Conservation (phyloP, 768 basidiomycete species). For the Boletus rex-veris region DNA sequence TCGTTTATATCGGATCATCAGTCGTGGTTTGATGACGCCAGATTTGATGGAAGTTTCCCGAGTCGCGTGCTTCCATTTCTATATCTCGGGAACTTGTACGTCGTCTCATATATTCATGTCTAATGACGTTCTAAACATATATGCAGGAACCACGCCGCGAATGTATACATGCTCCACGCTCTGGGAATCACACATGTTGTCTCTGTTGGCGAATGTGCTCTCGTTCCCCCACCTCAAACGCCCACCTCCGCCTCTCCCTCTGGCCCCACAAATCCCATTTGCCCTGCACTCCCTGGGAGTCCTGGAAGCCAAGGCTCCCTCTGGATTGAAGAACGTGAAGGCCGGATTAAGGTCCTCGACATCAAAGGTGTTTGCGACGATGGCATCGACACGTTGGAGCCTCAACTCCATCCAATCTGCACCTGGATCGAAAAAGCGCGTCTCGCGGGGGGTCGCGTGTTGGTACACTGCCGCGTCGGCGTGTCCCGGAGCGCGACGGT, state of each 20-base stretch:
- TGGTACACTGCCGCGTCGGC: conserved; percentile 99
- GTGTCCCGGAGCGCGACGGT: conserved; percentile 93
- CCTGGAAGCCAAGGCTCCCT: conserved; percentile 64
- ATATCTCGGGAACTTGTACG: conserved; percentile 92
- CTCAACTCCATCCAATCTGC: conserved; percentile 83
- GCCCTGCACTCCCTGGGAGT: conserved; percentile 35
- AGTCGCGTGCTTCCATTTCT: conserved; percentile 89
- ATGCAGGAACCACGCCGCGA: conserved; percentile 85
- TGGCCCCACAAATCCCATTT: conserved; percentile 5
- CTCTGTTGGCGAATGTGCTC: conserved; percentile 92
- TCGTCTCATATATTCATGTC: conserved; percentile 20
- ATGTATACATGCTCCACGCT: conserved; percentile 94
- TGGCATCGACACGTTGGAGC: conserved; percentile 91
- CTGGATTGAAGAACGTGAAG: conserved; percentile 85
- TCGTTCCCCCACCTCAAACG: conserved; percentile 69
- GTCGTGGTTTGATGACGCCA: conserved; percentile 90
- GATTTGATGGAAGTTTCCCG: conserved; percentile 96
- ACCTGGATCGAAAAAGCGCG: conserved; percentile 92
- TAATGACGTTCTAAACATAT: neutral
- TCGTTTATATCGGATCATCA: conserved; percentile 69
- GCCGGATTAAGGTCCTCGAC: conserved; percentile 86
- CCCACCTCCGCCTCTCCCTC: neutral
- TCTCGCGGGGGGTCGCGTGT: conserved; percentile 77
- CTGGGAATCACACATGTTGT: conserved; percentile 97
- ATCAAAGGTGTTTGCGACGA: conserved; percentile 94